Evolutionary conservation across 768 basidiomycete species (phyloP).

Genomic region (Porphyrellus cyaneotinctus): DNA sequence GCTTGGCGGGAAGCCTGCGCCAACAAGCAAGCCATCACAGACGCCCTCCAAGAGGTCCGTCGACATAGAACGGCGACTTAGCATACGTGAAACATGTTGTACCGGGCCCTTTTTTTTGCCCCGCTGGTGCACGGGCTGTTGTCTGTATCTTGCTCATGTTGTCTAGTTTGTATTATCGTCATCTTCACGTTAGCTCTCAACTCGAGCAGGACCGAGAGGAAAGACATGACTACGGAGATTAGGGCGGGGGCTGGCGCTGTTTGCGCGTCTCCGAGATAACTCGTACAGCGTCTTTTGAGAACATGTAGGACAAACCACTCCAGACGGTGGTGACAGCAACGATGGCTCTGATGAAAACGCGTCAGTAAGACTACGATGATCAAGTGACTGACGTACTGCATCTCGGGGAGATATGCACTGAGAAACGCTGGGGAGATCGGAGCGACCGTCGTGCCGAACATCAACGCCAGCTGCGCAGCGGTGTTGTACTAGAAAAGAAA

Average conservation of each 20-base stretch:
- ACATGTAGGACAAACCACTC: constrained; percentile 83
- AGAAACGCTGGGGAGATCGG: constrained; percentile 70
- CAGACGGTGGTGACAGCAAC: constrained; percentile 90
- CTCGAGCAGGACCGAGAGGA: neutral
- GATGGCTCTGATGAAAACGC: constrained; percentile 53
- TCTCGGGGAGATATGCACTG: constrained; percentile 48
- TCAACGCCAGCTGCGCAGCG: constrained; percentile 82
- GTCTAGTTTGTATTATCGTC: constrained; percentile 20
- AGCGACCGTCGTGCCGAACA: constrained; percentile 84
- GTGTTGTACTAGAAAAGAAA: constrained; percentile 70
- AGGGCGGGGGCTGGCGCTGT: constrained; percentile 25
- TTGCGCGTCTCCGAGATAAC: constrained; percentile 43
- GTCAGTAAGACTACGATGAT: neutral
- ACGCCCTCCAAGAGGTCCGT: constrained; percentile 70
- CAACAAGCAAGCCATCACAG: constrained; percentile 56
- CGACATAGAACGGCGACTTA: constrained; percentile 38
- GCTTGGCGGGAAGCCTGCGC: constrained; percentile 61
- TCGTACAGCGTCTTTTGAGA: constrained; percentile 70
- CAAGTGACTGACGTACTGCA: constrained; percentile 59
- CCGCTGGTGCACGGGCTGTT: constrained; percentile 6
- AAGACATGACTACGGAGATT: constrained; percentile 10
- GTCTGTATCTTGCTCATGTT: constrained; percentile 17
- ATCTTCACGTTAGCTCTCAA: constrained; percentile 6
- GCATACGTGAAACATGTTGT: constrained; percentile 7
- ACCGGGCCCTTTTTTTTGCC: neutral